Conservation (phyloP, 2,329 filamentous ascomycete species). For the Elsinoe australis region DNA sequence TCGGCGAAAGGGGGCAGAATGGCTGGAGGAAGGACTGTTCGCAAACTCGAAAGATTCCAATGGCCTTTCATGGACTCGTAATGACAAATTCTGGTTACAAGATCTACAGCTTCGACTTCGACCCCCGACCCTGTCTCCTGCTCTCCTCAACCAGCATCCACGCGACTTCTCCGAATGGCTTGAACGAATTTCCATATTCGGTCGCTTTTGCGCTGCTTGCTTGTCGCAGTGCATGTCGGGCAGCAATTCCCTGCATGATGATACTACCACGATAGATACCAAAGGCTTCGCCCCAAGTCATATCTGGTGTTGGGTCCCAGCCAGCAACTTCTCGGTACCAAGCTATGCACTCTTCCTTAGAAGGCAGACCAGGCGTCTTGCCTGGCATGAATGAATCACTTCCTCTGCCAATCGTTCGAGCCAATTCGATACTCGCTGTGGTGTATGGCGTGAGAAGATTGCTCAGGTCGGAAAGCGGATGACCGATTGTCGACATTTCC, state of each 20-base stretch:
- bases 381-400: conserved; percentile 53
- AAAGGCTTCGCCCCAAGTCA: conserved; percentile 59
- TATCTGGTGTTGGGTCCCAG: conserved; percentile 58
- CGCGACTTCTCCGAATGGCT: conserved; percentile 66
- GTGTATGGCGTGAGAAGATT: conserved; percentile 57
- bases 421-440: conserved; percentile 34
- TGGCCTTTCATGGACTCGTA: neutral
- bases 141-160: conserved; percentile 60
- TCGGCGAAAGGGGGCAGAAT: neutral
- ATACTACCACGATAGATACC: conserved; percentile 52
- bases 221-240: conserved; percentile 69
- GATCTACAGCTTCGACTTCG: conserved; percentile 32
- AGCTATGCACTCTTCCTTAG: conserved; percentile 48
- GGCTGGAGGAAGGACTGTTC: no score
- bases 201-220: conserved; percentile 79
- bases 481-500: conserved; percentile 98
- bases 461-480: conserved; percentile 82
- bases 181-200: conserved; percentile 61
- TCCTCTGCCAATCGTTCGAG: conserved; percentile 34
- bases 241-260: conserved; percentile 85
- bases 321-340: conserved; percentile 64
- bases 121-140: conserved; percentile 27
- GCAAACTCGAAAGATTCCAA: neutral
- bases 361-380: conserved; percentile 58
- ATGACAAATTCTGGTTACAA: neutral